Evolutionary conservation across 352 stramenopile species (phyloP).

Genomic region (Phytophthora cryptogea): DNA sequence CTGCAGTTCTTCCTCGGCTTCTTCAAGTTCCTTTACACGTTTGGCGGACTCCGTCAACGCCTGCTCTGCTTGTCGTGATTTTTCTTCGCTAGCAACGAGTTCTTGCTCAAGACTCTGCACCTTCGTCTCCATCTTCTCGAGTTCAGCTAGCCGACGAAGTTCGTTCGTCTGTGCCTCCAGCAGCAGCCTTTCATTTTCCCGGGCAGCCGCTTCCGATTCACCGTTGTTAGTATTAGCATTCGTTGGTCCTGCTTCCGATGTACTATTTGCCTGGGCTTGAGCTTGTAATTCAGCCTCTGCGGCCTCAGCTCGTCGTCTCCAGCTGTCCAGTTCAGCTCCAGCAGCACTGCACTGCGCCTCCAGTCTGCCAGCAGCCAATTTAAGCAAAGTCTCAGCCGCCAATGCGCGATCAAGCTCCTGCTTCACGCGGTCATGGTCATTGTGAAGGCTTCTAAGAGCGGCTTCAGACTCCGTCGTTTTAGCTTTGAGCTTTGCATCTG

Average conservation of each 20-base stretch:
- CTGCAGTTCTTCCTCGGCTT: constrained; percentile 79
- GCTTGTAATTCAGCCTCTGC: constrained; percentile 34
- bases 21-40: constrained; percentile 62
- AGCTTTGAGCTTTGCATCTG: constrained; percentile 48
- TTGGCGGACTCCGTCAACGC: constrained; percentile 41
- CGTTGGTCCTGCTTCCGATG: constrained; percentile 6
- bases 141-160: constrained; percentile 62
- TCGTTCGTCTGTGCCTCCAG: constrained; percentile 80
- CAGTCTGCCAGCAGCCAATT: constrained; percentile 35
- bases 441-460: constrained; percentile 35
- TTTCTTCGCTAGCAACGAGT: constrained; percentile 39
- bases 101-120: constrained; percentile 52
- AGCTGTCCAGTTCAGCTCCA: constrained; percentile 45
- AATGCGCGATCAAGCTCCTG: constrained; percentile 43
- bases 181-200: constrained; percentile 56
- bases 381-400: constrained; percentile 37
- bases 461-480: constrained; percentile 40
- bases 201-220: constrained; percentile 23
- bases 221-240: constrained; percentile 22
- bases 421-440: constrained; percentile 50
- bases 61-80: constrained; percentile 33
- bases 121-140: constrained; percentile 76
- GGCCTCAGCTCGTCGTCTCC: constrained; percentile 37
- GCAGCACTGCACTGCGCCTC: constrained; percentile 40
- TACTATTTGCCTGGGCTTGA: not conserved